phyloP scores from a whole-genome alignment of 352 stramenopile species.

The Aphanomyces astaci region DNA sequence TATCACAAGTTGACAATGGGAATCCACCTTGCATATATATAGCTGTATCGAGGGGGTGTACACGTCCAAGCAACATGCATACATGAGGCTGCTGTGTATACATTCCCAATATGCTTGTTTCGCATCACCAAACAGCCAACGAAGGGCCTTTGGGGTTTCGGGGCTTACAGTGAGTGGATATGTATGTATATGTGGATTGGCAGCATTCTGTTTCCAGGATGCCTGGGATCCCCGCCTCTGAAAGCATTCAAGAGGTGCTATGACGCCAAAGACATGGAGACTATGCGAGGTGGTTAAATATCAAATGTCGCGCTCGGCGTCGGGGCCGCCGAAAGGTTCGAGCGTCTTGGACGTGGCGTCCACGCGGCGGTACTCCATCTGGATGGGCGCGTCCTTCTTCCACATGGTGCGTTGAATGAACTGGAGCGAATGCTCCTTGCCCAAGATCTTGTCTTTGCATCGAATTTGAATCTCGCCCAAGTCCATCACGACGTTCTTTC shows the following conservation, averaged over 20 bases:
- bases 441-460: slow-evolving; percentile 13
- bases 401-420: slow-evolving; percentile 20
- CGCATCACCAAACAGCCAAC: too few species aligned
- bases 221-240: neutral
- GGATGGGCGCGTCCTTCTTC: slow-evolving; percentile 1
- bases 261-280: neutral
- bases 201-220: neutral
- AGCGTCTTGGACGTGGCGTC: neutral
- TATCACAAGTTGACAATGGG: too few species aligned
- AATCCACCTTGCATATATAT: too few species aligned
- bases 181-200: too few species aligned
- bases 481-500: neutral
- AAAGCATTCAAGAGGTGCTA: neutral
- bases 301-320: neutral
- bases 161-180: too few species aligned
- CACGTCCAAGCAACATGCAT: too few species aligned
- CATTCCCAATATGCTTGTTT: too few species aligned
- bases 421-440: slow-evolving; percentile 21
- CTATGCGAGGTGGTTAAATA: neutral
- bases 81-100: too few species aligned
- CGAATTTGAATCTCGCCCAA: slow-evolving; percentile 7
- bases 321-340: neutral
- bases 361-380: slow-evolving; percentile 15
- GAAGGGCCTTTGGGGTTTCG: too few species aligned
- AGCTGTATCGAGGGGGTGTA: too few species aligned